Base-by-base conservation (phyloP, 495 filamentous ascomycete genomes). In the Aspergillus diversus region DNA sequence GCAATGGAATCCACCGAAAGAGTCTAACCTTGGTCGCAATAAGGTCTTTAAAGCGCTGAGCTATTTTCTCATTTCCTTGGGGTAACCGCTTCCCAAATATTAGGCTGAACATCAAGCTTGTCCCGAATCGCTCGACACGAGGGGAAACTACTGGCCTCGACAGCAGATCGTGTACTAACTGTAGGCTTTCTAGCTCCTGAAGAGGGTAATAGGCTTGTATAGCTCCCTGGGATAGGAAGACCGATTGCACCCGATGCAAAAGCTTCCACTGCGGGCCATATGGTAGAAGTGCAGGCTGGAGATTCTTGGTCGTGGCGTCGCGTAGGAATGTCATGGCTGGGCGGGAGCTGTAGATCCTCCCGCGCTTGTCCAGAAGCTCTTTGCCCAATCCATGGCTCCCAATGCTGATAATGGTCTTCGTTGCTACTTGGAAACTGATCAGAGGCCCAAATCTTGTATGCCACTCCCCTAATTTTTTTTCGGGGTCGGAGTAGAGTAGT, bases 221-320 rank as follows among this genome's bases (percentile, higher is more conserved):
- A 12, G 46, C 16, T 12, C 6, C 16, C 16, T n/a, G 12, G 16
- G 6, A 7, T 7, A 48, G 46, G n/a, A 48, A 12, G 1, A 12
- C 11, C 7, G 46, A 12, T n/a, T 48, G 46, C 6, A 48, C 46
- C 1, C 46, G 46, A 48, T 21, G 46, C 7, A 48, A n/a, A 7
- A 48, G 46, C 16, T n/a, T 48, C 46, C 46, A 48, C n/a, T 6
- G 2, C 16, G 46, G 6, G 46, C n/a, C n/a, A 4, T 48, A 48
- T n/a, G 46, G 46, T 48, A 48, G 46, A 48, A 48, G 46, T 1
- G 46, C 46, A 16, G 46, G 46, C 16, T 48, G 46, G 13, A 48
- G 46, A 4, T 48, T 48, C 46, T 48, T 48, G 46, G 46, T 48
- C 13, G n/a, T 48, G 2, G 6, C 12, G 6, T 48, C 5, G 6